Base-by-base conservation (phyloP, 257 asterid genomes). In the Mentha longifolia region DNA sequence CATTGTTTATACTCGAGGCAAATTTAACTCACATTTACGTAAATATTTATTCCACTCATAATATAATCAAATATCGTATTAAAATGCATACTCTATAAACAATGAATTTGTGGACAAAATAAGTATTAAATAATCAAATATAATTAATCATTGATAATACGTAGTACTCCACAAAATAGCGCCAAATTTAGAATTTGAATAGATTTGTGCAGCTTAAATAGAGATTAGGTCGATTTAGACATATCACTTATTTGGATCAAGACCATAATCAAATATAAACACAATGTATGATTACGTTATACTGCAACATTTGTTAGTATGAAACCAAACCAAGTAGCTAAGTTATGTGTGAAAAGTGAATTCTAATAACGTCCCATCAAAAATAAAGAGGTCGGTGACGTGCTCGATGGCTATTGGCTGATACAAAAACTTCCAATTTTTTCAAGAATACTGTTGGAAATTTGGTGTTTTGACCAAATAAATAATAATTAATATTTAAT, bases 321-420 rank as follows among this genome's bases (percentile, higher is more conserved):
- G 49, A 66, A 28, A 3, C 31, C 31, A 66, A 28, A 3, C 31
- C 31, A 28, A 28, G 3, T 28, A 3, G 31, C 31, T 2, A 28
- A 1, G 31, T 28, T 52, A 3, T 19, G 9, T 68, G 45, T 46
- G 65, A 61, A 69, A 41, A 54, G 41, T 20, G 56, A 65, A 60
- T 25, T 41, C 54, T 42, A 30, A 65, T 69, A 30, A 58, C 67
- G 72, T 69, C 80, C 61, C 76, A 69, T 76, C 62, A 54, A 55
- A 62, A 30, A 13, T 15, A 56, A 62, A 30, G 54, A 46, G 54
- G 80, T 20, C 60, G 76, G 65, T 42, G 70, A 62, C 71, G 58
- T 47, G 49, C 45, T 61, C 51, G 30, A 17, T 22, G 16, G 41
- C 13, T 11, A 61, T 69, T 54, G 74, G 70, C 42, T 46, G 2